These are phyloP conservation scores for Brassica hybrid DNA, from an alignment of 441 rosid genomes.

Conservation along the genomic window DNA sequence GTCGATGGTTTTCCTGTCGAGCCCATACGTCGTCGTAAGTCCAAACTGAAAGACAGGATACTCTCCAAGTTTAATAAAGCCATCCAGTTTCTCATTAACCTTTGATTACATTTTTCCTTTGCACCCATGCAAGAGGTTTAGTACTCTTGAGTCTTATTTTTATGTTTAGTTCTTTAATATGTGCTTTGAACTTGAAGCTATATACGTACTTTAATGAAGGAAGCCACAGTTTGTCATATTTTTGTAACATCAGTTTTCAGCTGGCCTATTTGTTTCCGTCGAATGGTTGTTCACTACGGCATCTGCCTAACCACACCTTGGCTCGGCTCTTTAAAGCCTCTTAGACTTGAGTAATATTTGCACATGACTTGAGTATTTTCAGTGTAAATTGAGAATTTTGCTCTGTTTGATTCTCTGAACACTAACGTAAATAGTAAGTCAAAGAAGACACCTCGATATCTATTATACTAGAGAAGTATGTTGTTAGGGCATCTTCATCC, in stretches of 20 bases:
- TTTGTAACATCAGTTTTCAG: background rate
- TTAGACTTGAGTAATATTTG: background rate
- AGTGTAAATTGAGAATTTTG: background rate
- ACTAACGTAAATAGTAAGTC: background rate
- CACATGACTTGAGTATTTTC: background rate
- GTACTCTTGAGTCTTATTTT: too few relatives aligned
- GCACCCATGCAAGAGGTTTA: background rate
- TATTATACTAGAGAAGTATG: too few relatives aligned
- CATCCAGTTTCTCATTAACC: background rate
- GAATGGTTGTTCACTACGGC: background rate
- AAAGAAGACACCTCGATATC: too few relatives aligned
- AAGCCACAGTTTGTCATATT: background rate
- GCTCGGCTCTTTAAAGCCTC: background rate
- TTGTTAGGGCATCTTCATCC: too few relatives aligned
- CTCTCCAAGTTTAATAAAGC: conserved; percentile 8
- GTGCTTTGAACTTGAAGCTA: too few relatives aligned
- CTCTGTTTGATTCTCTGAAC: background rate
- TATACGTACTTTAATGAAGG: too few relatives aligned
- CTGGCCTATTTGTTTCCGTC: background rate
- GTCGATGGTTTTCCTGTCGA: conserved; percentile 19
- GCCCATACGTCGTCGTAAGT: background rate
- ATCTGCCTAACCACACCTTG: too few relatives aligned
- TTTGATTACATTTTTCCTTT: conserved; percentile 6
- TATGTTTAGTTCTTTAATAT: too few relatives aligned
- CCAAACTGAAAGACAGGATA: conserved; percentile 18